Evolutionary conservation across 305 asterid genomes (phyloP).

Genomic region (Striga hermonthica): DNA sequence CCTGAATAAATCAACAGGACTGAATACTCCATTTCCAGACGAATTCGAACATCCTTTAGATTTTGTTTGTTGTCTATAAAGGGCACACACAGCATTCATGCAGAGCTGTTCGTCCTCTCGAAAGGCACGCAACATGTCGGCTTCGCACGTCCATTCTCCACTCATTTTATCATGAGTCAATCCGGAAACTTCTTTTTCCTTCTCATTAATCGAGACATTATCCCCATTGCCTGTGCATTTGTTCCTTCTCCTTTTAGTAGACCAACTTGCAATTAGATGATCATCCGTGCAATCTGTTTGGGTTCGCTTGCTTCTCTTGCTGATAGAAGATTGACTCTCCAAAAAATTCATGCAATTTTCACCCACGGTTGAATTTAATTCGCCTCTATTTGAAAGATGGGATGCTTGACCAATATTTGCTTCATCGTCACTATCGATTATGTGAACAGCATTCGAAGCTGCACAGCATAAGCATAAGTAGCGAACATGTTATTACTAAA

Average conservation of each 20-base stretch:
- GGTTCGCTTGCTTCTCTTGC: neutral
- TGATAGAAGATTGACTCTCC: no score
- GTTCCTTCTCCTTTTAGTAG: neutral
- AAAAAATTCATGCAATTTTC: neutral
- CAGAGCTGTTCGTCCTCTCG: slow-evolving; percentile 36
- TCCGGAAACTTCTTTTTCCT: slow-evolving; percentile 5
- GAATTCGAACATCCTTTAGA: slow-evolving; percentile 3
- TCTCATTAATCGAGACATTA: neutral
- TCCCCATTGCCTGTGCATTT: neutral
- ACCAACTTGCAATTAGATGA: neutral
- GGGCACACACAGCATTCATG: slow-evolving; percentile 46
- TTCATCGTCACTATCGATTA: slow-evolving; percentile 34
- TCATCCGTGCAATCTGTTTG: neutral
- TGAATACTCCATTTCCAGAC: slow-evolving; percentile 22
- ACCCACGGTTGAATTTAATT: neutral
- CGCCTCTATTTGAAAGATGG: neutral
- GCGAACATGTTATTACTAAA: neutral
- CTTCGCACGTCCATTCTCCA: slow-evolving; percentile 15
- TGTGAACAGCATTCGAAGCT: slow-evolving; percentile 4
- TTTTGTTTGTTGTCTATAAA: slow-evolving; percentile 34
- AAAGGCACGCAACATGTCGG: slow-evolving; percentile 34
- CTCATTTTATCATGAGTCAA: slow-evolving; percentile 14
- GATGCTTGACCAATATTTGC: slow-evolving; percentile 12
- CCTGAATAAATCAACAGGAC: slow-evolving; percentile 32
- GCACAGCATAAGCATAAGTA: slow-evolving; percentile 18